Base-by-base conservation (phyloP, 129 eudicot genomes). In the Apium graveolens region DNA sequence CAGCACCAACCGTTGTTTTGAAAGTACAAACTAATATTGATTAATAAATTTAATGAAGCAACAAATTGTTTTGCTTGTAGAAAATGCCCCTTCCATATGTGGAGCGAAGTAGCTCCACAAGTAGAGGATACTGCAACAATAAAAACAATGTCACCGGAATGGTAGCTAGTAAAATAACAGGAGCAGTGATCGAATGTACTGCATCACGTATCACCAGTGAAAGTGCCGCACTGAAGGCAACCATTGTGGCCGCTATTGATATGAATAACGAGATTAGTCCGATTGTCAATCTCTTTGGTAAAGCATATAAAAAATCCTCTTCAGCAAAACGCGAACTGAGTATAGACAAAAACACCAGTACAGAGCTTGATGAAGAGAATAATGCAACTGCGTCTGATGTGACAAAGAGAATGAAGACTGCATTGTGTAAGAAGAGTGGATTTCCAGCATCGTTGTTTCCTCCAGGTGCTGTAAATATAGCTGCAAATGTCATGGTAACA, bases 281-380 rank as follows among this genome's bases (percentile, higher is more conserved):
- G 42, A 75, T 20, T 11, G 35, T 75, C 49, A 75, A 32, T 21
- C 65, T 75, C 49, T 45, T 27, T 16, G 78, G 78, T 48, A 75
- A 48, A 31, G n/a, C n/a, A n/a, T n/a, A n/a, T n/a, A n/a, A n/a
- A n/a, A n/a, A n/a, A n/a, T n/a, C n/a, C n/a, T n/a, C 35, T 70
- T 76, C 77, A 2, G 77, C 72, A 24, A 16, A 76, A 9, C 80
- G 76, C 3, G 73, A 81, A 12, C 53, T 74, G 35, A 81, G 77
- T 17, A 81, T 38, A 5, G 68, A 37, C 27, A 81, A 44, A 45
- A 81, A 81, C 84, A 81, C 55, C 39, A 81, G 49, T 5, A 81
- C 43, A 4, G 84, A 81, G 71, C 41, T 69, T 17, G 80, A n/a
- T 13, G 83, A 80, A 11, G 70, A 51, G 62, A 80, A 72, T 31